Conservation (phyloP, 306 rosid genomes). For the Neltuma alba region DNA sequence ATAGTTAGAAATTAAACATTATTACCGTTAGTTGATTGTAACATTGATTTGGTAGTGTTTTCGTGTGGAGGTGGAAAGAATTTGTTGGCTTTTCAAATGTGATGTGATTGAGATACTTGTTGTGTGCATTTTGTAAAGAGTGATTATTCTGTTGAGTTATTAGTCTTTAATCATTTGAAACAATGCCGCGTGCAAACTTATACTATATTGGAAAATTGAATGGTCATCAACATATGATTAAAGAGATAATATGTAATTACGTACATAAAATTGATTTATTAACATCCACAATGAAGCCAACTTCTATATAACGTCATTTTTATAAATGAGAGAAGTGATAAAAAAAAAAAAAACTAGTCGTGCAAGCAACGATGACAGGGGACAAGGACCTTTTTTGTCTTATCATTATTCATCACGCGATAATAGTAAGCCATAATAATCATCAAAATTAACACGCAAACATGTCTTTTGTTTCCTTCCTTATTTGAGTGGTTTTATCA, state of each 20-base stretch:
- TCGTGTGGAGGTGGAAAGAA: background rate
- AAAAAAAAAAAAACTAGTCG: background rate
- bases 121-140: background rate
- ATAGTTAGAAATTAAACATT: background rate
- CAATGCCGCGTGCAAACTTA: too few species aligned
- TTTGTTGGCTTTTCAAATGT: background rate
- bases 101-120: background rate
- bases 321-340: background rate
- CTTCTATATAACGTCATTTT: background rate
- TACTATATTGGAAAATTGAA: too few species aligned
- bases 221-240: too few species aligned
- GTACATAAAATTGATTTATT: too few species aligned
- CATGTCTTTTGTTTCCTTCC: background rate
- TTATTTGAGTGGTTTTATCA: background rate
- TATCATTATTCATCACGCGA: background rate
- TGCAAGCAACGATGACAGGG: constrained; percentile 11
- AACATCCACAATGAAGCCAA: background rate
- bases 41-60: background rate
- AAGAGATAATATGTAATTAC: too few species aligned
- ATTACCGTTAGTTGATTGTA: background rate
- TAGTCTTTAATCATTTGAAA: background rate
- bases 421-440: background rate
- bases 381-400: background rate
- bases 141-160: background rate
- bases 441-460: background rate